phyloP scores from a whole-genome alignment of 805 yeast species.

The Starmerella potacharoeniae region DNA sequence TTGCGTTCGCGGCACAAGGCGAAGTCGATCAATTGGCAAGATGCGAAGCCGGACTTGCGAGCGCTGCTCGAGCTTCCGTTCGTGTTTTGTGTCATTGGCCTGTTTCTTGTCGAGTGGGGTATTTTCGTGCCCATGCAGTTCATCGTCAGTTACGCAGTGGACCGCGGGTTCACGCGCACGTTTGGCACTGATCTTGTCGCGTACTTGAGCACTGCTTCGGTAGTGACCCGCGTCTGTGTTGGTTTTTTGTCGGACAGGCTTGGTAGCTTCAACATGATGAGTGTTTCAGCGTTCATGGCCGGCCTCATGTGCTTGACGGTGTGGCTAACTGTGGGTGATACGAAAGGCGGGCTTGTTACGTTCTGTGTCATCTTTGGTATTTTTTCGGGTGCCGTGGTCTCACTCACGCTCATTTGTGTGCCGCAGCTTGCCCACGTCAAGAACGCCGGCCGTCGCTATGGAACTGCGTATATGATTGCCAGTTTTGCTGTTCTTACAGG shows the following conservation, averaged over 20 bases:
- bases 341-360: conserved; percentile 38
- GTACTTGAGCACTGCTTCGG: conserved; percentile 38
- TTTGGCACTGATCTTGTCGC: conserved; percentile 35
- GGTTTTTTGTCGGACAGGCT: conserved; percentile 43
- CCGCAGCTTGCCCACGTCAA: conserved; percentile 51
- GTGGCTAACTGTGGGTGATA: conserved; percentile 50
- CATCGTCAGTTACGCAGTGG: conserved; percentile 45
- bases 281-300: conserved; percentile 37
- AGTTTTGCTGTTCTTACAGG: conserved; percentile 31
- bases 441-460: conserved; percentile 59
- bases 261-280: conserved; percentile 51
- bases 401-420: conserved; percentile 60
- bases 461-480: conserved; percentile 45
- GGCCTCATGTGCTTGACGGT: conserved; percentile 39
- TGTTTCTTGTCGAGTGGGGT: conserved; percentile 38
- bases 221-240: conserved; percentile 45
- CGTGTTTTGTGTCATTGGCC: conserved; percentile 24
- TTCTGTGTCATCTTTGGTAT: conserved; percentile 35
- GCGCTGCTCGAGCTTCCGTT: conserved; percentile 26
- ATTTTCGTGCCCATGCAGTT: conserved; percentile 43
- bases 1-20: conserved; percentile 30
- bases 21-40: conserved; percentile 16
- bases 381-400: conserved; percentile 49
- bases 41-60: conserved; percentile 24
- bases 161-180: conserved; percentile 32